These are phyloP conservation scores for Zoysia japonica DNA, from an alignment of 176 grass and related monocot genomes.

Conservation along the genomic window DNA sequence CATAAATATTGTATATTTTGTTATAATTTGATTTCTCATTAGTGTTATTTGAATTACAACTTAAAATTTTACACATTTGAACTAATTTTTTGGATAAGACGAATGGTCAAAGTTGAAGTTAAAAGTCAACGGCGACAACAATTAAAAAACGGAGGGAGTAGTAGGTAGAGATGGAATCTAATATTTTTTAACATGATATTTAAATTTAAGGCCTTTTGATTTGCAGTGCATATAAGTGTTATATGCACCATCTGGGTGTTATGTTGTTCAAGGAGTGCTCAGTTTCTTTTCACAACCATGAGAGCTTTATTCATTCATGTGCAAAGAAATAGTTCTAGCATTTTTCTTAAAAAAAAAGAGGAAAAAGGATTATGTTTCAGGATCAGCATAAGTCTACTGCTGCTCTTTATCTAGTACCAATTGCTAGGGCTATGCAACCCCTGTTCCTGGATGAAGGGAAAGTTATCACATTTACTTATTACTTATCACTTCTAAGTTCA, in stretches of 20 bases:
- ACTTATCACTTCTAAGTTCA: constrained; percentile 26
- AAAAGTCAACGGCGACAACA: too few species aligned
- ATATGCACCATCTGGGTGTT: background rate
- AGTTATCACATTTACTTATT: constrained; percentile 17
- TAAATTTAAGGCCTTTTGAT: background rate
- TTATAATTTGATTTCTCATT: too few species aligned
- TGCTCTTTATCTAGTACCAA: background rate
- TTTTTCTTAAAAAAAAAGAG: background rate
- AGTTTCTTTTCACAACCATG: background rate
- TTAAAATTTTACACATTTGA: too few species aligned
- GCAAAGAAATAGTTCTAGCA: constrained; percentile 13
- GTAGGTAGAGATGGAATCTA: constrained; percentile 14
- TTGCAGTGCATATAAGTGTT: background rate
- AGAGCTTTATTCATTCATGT: background rate
- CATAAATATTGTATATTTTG: too few species aligned
- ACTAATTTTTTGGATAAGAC: too few species aligned
- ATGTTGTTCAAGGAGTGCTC: background rate
- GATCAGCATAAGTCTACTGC: constrained; percentile 9
- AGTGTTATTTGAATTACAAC: too few species aligned
- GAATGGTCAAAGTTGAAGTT: too few species aligned
- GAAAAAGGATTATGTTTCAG: constrained; percentile 18
- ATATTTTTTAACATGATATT: constrained; percentile 10
- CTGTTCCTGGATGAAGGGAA: background rate
- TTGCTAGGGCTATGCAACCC: background rate
- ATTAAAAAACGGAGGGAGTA: background rate